Evolutionary conservation across 352 stramenopile genomes (phyloP).

Genomic region (Thraustotheca clavata): DNA sequence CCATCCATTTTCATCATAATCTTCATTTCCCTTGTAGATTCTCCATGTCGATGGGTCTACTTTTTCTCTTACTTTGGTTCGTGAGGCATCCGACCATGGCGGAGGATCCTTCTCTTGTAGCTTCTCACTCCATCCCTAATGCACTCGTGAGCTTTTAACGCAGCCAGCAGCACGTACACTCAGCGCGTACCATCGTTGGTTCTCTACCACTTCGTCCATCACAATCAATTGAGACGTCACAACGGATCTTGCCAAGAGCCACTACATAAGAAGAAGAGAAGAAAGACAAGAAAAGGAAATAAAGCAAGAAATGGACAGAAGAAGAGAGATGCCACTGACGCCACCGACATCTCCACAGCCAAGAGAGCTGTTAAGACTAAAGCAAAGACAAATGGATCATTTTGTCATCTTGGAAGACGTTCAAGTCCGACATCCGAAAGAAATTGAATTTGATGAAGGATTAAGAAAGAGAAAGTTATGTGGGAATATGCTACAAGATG

Average conservation of each 20-base stretch:
- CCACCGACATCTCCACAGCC: conserved; percentile 73
- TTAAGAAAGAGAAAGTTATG: conserved; percentile 65
- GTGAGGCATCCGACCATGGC: conserved; percentile 45
- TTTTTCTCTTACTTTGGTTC: conserved; percentile 46
- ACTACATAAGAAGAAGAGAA: too few species aligned
- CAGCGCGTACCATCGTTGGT: conserved; percentile 78
- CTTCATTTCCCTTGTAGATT: conserved; percentile 64
- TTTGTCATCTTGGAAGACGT: conserved; percentile 52
- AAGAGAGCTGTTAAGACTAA: conserved; percentile 38
- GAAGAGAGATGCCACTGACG: conserved; percentile 24
- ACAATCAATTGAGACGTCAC: too few species aligned
- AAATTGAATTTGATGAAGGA: conserved; percentile 23
- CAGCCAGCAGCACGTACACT: conserved; percentile 32
- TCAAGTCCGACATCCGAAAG: conserved; percentile 27
- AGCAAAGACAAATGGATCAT: conserved; percentile 19
- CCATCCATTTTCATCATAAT: conserved; percentile 82
- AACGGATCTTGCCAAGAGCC: too few species aligned
- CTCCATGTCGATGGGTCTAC: conserved; percentile 55
- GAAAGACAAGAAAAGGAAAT: not conserved
- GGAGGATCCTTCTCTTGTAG: conserved; percentile 63
- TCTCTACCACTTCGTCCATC: conserved; percentile 68
- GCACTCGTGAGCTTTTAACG: not conserved
- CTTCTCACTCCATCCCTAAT: conserved; percentile 62
- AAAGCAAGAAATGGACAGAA: not conserved
- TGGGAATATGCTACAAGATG: too few species aligned